A percentile compares a stretch with the other conserved stretches of the same genome.
phyloP scores from a whole-genome alignment of 495 filamentous ascomycete genomes.

The Penicillium waksmanii region DNA sequence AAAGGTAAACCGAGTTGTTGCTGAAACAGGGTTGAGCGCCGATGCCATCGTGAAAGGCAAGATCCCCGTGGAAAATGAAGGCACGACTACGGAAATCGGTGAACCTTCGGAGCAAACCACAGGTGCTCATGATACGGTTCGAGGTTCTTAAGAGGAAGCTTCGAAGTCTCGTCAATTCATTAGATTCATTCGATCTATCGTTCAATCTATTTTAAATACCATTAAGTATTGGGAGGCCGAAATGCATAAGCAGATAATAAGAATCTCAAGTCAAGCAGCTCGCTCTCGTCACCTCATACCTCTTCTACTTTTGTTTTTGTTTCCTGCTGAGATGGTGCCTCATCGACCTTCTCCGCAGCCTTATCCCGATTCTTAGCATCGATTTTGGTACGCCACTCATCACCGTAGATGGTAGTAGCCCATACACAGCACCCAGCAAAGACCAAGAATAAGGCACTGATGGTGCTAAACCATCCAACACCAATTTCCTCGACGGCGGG shows the following conservation, averaged over 20 bases:
- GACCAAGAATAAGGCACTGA: conserved; percentile 59
- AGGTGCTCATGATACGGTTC: background rate
- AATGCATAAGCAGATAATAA: too few relatives aligned
- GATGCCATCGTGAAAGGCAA: conserved; percentile 23
- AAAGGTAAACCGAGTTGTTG: conserved; percentile 34
- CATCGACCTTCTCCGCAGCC: conserved; percentile 13
- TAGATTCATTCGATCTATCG: background rate
- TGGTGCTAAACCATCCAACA: conserved; percentile 67
- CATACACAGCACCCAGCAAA: conserved; percentile 47
- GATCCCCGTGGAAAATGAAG: conserved; percentile 4
- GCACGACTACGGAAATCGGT: background rate
- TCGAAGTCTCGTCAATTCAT: background rate
- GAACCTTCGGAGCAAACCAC: background rate
- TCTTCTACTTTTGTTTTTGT: background rate
- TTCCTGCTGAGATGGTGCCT: background rate
- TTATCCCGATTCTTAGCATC: conserved; percentile 42
- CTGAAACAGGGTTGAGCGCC: conserved; percentile 25
- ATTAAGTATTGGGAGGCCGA: background rate
- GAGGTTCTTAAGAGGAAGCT: too few relatives aligned
- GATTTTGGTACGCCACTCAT: conserved; percentile 55
- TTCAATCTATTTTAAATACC: background rate
- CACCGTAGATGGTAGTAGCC: conserved; percentile 56
- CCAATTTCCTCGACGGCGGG: conserved; percentile 68
- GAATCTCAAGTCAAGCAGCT: too few relatives aligned
- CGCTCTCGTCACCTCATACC: background rate